Evolutionary conservation across 768 basidiomycete species (phyloP).

Genomic region (Boletellus sp.): DNA sequence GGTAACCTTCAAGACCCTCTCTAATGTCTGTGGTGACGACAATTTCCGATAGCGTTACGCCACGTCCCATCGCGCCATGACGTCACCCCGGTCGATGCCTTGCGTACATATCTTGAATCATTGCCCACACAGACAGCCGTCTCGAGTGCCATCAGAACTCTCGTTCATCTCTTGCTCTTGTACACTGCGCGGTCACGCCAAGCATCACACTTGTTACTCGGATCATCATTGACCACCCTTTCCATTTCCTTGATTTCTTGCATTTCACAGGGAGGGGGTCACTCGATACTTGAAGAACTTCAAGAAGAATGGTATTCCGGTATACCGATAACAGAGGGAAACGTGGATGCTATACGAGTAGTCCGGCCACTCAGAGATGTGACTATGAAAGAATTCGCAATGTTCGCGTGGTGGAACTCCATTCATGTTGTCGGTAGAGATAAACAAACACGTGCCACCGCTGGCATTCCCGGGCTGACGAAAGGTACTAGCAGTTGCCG

Average conservation of each 20-base stretch:
- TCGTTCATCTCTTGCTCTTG: slow-evolving; percentile 67
- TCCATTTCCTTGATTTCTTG: slow-evolving; percentile 72
- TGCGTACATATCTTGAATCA: slow-evolving; percentile 52
- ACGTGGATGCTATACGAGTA: slow-evolving; percentile 39
- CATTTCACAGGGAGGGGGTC: slow-evolving; percentile 75
- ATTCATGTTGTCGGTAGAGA: slow-evolving; percentile 51
- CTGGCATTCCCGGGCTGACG: slow-evolving; percentile 64
- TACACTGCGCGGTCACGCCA: slow-evolving; percentile 54
- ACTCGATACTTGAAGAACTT: slow-evolving; percentile 61
- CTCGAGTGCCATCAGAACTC: slow-evolving; percentile 50
- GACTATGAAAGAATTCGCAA: slow-evolving; percentile 74
- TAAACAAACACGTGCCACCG: slow-evolving; percentile 42
- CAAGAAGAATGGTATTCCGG: slow-evolving; percentile 64
- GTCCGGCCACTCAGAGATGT: slow-evolving; percentile 69
- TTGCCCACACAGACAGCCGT: slow-evolving; percentile 76
- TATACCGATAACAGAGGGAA: slow-evolving; percentile 4
- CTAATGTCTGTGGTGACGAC: slow-evolving; percentile 2
- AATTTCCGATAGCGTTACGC: slow-evolving; percentile 18
- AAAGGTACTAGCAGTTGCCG: slow-evolving; percentile 46
- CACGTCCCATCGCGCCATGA: slow-evolving; percentile 7
- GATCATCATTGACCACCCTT: slow-evolving; percentile 74
- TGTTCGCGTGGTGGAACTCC: slow-evolving; percentile 73
- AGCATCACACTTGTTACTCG: slow-evolving; percentile 76
- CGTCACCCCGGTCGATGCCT: slow-evolving; percentile 30
- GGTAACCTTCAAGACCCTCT: slow-evolving; percentile 11